A percentile compares a stretch with the other conserved stretches of the same genome.
Evolutionary conservation across 768 basidiomycete genomes (phyloP).

Genomic region (Leucosporidium scottii): DNA sequence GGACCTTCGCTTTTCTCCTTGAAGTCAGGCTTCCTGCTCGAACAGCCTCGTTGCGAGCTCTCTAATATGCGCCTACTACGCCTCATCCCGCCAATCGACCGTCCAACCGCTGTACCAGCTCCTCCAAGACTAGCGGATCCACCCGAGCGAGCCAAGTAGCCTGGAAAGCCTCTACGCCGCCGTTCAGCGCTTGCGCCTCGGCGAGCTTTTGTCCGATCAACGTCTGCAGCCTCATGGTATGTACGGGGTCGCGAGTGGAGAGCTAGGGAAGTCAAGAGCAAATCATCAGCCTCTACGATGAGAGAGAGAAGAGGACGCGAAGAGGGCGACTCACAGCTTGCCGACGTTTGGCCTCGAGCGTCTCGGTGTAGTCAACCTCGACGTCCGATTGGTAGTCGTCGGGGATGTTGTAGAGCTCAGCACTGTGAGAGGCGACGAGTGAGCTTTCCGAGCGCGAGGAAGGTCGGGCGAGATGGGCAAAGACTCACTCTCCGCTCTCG

Average conservation of each 20-base stretch:
- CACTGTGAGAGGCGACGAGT: constrained; percentile 4
- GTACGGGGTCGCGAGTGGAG: constrained; percentile 63
- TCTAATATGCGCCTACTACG: too few species aligned
- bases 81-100: constrained; percentile 18
- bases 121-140: constrained; percentile 66
- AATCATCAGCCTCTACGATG: too few species aligned
- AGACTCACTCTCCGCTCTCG: constrained; percentile 33
- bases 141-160: constrained; percentile 56
- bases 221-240: constrained; percentile 57
- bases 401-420: constrained; percentile 20
- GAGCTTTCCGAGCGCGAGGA: neutral
- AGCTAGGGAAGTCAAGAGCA: too few species aligned
- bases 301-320: neutral
- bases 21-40: too few species aligned
- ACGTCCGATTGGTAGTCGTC: constrained; percentile 30
- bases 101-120: constrained; percentile 40
- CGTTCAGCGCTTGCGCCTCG: constrained; percentile 57
- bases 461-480: neutral
- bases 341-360: constrained; percentile 68
- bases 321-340: constrained; percentile 53
- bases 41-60: too few species aligned
- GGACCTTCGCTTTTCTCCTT: neutral
- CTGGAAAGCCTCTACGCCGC: constrained; percentile 58
- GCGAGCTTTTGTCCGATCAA: constrained; percentile 56
- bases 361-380: constrained; percentile 54